Evolutionary conservation across 495 filamentous ascomycete species (phyloP), one percentile per base, ranked within the genome.

Genomic region (Collariella sp.): DNA sequence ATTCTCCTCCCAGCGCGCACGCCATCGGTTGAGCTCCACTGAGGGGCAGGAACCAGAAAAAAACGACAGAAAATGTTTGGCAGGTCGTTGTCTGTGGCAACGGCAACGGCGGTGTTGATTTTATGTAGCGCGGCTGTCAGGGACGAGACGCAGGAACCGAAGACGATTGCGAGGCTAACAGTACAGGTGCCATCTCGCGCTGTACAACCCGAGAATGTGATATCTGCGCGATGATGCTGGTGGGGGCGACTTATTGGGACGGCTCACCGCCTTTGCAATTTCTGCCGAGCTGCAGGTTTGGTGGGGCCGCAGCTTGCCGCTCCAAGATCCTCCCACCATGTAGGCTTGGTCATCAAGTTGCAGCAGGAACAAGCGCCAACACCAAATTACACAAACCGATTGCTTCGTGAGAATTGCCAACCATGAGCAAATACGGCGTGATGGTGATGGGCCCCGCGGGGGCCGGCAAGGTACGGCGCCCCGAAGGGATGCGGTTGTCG

Each of bases 351-450:
- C 26, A 31, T 31, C 26, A 31, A 31, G 5, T 9, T 31, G 26
- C 26, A 9, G 26, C 26, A 31, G 26, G 26, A 31, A 31, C 35
- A 38, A 38, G 35, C 11, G 10, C 15, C 35, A 38, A 38, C 35
- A 7, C 11, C 11, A 3, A 5, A n/a, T 12, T 3, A 12, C 35
- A 12, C 35, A 29, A 5, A 23, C 7, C 23, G n/a, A 31, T 6
- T n/a, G 29, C 7, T 15, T 33, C 23, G 16, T 36, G 12, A 41
- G 11, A 34, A 38, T 39, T 29, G 12, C n/a, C 35, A 47, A 53
- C 16, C 50, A 97, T 97, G 91, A 91, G 87, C 71, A 95, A 95
- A 64, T 97, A 86, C 65, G 91, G 91, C 16, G 81, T 86, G n/a
- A 79, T 96, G 60, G 88, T 96, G 13, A 93, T 96, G 84, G 91